These are phyloP conservation scores for Melampsora larici-populina DNA, from an alignment of 1,284 basidiomycete species.

Conservation along the genomic window DNA sequence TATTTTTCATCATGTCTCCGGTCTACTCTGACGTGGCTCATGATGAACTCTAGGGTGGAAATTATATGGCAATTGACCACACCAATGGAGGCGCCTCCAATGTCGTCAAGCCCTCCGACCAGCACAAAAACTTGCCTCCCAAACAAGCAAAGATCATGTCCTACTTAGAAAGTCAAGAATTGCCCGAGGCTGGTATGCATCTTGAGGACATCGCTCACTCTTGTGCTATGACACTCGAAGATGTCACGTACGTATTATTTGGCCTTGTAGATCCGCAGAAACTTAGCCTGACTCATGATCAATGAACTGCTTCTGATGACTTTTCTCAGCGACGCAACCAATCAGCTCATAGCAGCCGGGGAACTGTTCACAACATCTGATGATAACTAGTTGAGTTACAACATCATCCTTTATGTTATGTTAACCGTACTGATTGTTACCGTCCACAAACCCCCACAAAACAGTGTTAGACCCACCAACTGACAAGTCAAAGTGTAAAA, in stretches of 20 bases:
- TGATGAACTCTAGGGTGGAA: background rate
- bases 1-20: slow-evolving; percentile 31
- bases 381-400: slow-evolving; percentile 16
- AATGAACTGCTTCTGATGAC: too few relatives aligned
- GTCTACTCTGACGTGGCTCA: background rate
- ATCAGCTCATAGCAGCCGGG: slow-evolving; percentile 67
- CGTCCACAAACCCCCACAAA: too few relatives aligned
- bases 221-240: slow-evolving; percentile 58
- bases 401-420: too few relatives aligned
- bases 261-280: too few relatives aligned
- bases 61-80: slow-evolving; percentile 1
- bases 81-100: background rate
- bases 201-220: slow-evolving; percentile 45
- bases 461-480: too few relatives aligned
- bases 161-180: slow-evolving; percentile 32
- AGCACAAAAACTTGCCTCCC: slow-evolving; percentile 61
- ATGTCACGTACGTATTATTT: slow-evolving; percentile 50
- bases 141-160: slow-evolving; percentile 66
- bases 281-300: too few relatives aligned
- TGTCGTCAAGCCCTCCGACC: slow-evolving; percentile 47
- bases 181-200: slow-evolving; percentile 47
- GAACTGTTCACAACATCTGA: slow-evolving; percentile 62
- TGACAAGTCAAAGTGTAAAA: too few relatives aligned
- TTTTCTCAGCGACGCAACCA: slow-evolving; percentile 62
- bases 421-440: too few relatives aligned